These are phyloP conservation scores for Mycosphaerella sp. DNA, from an alignment of 2,329 filamentous ascomycete species.

Conservation along the genomic window DNA sequence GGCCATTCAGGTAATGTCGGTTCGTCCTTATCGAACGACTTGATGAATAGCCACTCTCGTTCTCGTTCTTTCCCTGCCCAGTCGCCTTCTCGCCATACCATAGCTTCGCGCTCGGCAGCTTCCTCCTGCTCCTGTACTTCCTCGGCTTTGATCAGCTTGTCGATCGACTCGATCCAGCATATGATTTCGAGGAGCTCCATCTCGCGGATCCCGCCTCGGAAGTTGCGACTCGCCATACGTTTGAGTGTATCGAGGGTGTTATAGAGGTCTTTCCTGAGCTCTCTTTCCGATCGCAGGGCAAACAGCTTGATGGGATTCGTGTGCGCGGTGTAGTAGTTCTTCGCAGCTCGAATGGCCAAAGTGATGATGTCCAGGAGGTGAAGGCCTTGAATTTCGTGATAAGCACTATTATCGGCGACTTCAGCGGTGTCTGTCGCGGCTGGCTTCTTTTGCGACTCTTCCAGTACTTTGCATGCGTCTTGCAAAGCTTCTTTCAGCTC, in stretches of 20 bases:
- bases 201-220: constrained; percentile 71
- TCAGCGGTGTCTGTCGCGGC: constrained; percentile 18
- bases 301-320: constrained; percentile 80
- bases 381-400: constrained; percentile 84
- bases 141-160: constrained; percentile 69
- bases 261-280: constrained; percentile 76
- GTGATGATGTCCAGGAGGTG: constrained; percentile 90
- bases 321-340: constrained; percentile 93
- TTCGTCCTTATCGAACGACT: constrained; percentile 61
- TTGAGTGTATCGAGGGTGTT: constrained; percentile 86
- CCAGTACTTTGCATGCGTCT: constrained; percentile 62
- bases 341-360: constrained; percentile 88
- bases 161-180: constrained; percentile 73
- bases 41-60: constrained; percentile 74
- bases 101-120: constrained; percentile 59
- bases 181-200: constrained; percentile 72
- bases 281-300: constrained; percentile 78
- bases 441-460: constrained; percentile 45
- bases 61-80: constrained; percentile 68
- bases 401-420: constrained; percentile 52
- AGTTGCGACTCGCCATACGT: constrained; percentile 81
- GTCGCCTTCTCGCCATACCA: constrained; percentile 73
- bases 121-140: constrained; percentile 71
- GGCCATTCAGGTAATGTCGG: constrained; percentile 64
- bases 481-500: constrained; percentile 62